Evolutionary conservation across 805 yeast species (phyloP).

Genomic region (Schwanniomyces occidentalis): DNA sequence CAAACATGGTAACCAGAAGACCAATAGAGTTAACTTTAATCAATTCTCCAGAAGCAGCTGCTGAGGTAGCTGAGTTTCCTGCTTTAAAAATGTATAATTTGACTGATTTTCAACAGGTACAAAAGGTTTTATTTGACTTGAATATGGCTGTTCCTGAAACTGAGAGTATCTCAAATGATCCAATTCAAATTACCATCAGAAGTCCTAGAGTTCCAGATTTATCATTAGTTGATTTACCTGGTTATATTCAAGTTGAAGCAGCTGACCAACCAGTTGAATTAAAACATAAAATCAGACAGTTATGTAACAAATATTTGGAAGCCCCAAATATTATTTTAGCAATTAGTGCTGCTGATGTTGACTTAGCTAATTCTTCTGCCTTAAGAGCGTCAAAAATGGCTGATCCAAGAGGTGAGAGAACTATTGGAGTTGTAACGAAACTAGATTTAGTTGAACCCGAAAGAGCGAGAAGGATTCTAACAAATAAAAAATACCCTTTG

Average conservation of each 20-base stretch:
- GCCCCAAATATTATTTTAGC: conserved; percentile 94
- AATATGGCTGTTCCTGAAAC: conserved; percentile 88
- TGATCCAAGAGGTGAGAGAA: conserved; percentile 93
- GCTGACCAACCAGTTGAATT: conserved; percentile 91
- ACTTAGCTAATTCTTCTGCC: conserved; percentile 94
- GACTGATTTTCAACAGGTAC: conserved; percentile 87
- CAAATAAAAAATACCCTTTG: conserved; percentile 83
- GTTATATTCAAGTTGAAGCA: conserved; percentile 95
- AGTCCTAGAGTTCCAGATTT: conserved; percentile 89
- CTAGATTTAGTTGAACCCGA: conserved; percentile 84
- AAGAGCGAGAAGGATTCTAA: conserved; percentile 64
- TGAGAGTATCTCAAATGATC: conserved; percentile 89
- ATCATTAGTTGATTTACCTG: conserved; percentile 93
- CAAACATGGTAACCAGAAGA: conserved; percentile 96
- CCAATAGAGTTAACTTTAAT: conserved; percentile 94
- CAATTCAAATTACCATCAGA: conserved; percentile 86
- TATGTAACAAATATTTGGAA: conserved; percentile 84
- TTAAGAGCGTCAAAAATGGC: conserved; percentile 83
- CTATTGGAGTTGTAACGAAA: conserved; percentile 95
- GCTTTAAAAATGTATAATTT: conserved; percentile 78
- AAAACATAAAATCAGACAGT: conserved; percentile 71
- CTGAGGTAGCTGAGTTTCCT: conserved; percentile 92
- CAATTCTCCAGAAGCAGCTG: conserved; percentile 76
- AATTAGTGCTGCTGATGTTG: conserved; percentile 97
- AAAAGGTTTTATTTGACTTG: conserved; percentile 79